These are phyloP conservation scores for Echinosphaeria canescens DNA, from an alignment of 2,329 filamentous ascomycete species.

Conservation along the genomic window DNA sequence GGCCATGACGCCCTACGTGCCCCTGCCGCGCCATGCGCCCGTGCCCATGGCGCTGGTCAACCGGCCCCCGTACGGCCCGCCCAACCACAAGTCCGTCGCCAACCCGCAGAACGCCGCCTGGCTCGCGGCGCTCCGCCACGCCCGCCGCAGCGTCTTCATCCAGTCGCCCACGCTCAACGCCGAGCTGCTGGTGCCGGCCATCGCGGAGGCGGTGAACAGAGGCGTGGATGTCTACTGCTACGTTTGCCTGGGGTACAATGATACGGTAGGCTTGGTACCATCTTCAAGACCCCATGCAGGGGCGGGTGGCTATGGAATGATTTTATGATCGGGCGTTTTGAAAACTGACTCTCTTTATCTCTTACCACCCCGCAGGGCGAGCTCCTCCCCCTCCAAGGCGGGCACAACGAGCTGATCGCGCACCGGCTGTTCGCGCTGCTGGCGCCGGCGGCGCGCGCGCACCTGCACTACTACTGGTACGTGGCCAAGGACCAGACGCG, in stretches of 20 bases:
- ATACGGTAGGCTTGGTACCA: slow-evolving; percentile 25
- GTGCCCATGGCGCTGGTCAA: slow-evolving; percentile 55
- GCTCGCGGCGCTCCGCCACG: slow-evolving; percentile 46
- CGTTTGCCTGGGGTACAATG: slow-evolving; percentile 61
- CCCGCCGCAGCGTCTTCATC: slow-evolving; percentile 45
- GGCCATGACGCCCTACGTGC: slow-evolving; percentile 45
- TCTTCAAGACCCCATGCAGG: too few relatives aligned
- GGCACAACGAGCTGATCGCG: slow-evolving; percentile 7
- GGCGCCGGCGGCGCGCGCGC: slow-evolving; percentile 19
- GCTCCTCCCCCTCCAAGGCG: slow-evolving; percentile 31
- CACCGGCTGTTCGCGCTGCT: slow-evolving; percentile 33
- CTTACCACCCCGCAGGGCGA: slow-evolving; percentile 28
- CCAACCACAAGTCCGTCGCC: slow-evolving; percentile 34
- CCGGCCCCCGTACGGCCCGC: slow-evolving; percentile 41
- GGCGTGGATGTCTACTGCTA: slow-evolving; percentile 50
- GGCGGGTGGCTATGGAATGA: too few relatives aligned
- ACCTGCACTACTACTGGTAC: slow-evolving; percentile 46
- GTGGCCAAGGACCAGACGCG: slow-evolving; percentile 49
- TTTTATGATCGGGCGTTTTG: too few relatives aligned
- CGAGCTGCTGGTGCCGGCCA: slow-evolving; percentile 38
- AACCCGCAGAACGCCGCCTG: slow-evolving; percentile 61
- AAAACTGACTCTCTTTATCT: slow-evolving; percentile 1
- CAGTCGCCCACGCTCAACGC: slow-evolving; percentile 63
- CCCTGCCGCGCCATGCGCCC: slow-evolving; percentile 24
- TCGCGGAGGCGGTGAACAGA: slow-evolving; percentile 40